phyloP scores from a whole-genome alignment of 805 yeast species.

The Millerago galiae region DNA sequence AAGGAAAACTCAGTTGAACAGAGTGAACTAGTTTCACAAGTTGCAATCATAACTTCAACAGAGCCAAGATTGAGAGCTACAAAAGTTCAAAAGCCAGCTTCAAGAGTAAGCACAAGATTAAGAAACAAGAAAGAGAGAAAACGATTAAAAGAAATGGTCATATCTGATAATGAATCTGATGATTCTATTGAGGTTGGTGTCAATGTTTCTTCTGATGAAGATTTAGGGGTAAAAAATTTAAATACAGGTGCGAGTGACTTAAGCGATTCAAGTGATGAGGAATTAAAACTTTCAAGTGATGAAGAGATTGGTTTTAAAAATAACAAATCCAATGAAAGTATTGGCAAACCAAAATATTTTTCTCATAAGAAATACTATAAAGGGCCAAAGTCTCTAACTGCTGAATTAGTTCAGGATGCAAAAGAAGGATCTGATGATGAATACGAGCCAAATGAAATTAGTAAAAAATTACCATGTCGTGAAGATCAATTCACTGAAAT shows the following conservation, averaged over 20 bases:
- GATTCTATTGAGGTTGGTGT: constrained; percentile 16
- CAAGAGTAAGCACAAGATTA: not conserved
- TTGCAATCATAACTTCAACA: not conserved
- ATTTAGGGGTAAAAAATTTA: constrained; percentile 10
- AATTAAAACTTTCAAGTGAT: no score
- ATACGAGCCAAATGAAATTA: constrained; percentile 24
- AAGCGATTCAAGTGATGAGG: no score
- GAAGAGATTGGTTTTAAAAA: no score
- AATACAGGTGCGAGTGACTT: no score
- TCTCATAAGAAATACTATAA: constrained; percentile 6
- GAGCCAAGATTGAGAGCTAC: not conserved
- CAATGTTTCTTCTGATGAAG: constrained; percentile 78
- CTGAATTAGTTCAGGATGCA: constrained; percentile 1
- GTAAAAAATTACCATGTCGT: constrained; percentile 64
- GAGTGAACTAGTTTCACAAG: not conserved
- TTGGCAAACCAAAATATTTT: constrained; percentile 4
- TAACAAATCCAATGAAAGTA: no score
- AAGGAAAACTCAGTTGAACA: not conserved
- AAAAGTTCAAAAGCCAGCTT: not conserved
- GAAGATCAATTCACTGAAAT: constrained; percentile 74
- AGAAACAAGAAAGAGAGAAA: constrained; percentile 5
- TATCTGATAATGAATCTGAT: constrained; percentile 27
- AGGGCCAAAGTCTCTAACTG: constrained; percentile 18
- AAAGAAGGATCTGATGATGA: constrained; percentile 25
- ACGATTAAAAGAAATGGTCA: constrained; percentile 7